Evolutionary conservation across 352 stramenopile genomes (phyloP), one percentile per base, ranked within the genome.

Genomic region (Globisporangium parvum): DNA sequence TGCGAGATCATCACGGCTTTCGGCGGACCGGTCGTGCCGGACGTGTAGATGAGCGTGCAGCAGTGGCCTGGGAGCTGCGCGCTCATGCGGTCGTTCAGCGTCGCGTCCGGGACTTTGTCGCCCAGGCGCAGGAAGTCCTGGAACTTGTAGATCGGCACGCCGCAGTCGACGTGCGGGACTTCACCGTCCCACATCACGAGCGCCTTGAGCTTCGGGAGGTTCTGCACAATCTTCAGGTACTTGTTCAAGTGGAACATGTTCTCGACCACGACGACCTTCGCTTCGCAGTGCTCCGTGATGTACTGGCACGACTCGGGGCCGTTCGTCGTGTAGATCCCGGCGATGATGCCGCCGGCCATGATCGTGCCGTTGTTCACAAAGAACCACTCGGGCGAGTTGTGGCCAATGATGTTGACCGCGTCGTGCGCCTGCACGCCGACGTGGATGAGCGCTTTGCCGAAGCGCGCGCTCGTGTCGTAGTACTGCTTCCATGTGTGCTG

Each of bases 21-120:
- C 17, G 78, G 70, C 23, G 69, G 66, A 15, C 78, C 78, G 6
- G 78, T 89, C 31, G 78, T 87, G 37, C 92, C 92, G 2, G 82
- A 96, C 28, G 88, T 97, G 75, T 97, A 98, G 60, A 97, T 95
- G 23, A 97, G 67, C 42, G 85, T 91, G 48, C 73, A 81, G 65
- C 84, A 89, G 59, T 89, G 72, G 20, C 74, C 76, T 21, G 78
- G 76, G 40, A 60, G 62, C 62, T 87, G 75, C 6, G 60, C 64
- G 20, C 44, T 47, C 51, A 88, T 86, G 47, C 75, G 73, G 49
- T 53, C 44, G 18, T 81, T 51, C 0, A 90, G 54, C 26, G 62
- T 20, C 20, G 28, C 44, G n/a, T 67, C 59, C 2, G 65, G 47
- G 35, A 85, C 59, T 14, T 57, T 44, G 23, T 77, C 73, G 24